Evolutionary conservation across 768 basidiomycete genomes (phyloP).

Genomic region (Rhizopogon sp.): DNA sequence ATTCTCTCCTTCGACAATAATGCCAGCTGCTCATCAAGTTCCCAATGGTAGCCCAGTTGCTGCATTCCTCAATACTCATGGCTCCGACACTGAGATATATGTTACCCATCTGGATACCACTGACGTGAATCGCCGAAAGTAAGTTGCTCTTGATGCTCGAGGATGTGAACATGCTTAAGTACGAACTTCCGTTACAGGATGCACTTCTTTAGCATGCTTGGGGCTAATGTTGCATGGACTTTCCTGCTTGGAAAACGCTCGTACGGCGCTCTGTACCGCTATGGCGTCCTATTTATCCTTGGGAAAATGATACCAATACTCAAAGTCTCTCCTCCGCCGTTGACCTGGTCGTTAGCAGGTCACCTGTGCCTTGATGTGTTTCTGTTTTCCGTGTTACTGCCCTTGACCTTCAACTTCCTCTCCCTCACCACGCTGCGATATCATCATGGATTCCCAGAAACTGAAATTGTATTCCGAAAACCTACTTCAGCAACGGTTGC

Average conservation of each 20-base stretch:
- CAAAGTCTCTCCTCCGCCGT: slow-evolving; percentile 10
- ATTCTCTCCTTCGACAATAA: slow-evolving; percentile 3
- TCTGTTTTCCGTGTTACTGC: slow-evolving; percentile 19
- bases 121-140: slow-evolving; percentile 18
- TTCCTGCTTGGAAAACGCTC: slow-evolving; percentile 18
- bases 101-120: slow-evolving; percentile 24
- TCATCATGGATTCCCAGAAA: slow-evolving; percentile 21
- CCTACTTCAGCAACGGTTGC: slow-evolving; percentile 21
- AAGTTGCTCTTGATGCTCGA: slow-evolving; percentile 2
- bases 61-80: slow-evolving; percentile 14
- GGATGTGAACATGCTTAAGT: background rate
- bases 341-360: slow-evolving; percentile 17
- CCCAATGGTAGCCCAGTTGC: slow-evolving; percentile 21
- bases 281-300: slow-evolving; percentile 22
- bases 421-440: slow-evolving; percentile 15
- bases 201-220: slow-evolving; percentile 22
- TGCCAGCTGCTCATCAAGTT: slow-evolving; percentile 20
- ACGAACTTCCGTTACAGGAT: slow-evolving; percentile 5
- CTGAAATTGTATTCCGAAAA: slow-evolving; percentile 26
- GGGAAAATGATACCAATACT: slow-evolving; percentile 14
- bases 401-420: slow-evolving; percentile 20
- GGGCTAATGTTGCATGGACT: slow-evolving; percentile 21
- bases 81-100: slow-evolving; percentile 20
- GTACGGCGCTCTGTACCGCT: slow-evolving; percentile 19
- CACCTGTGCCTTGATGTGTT: slow-evolving; percentile 20